Percentiles rank a stretch among this genome's conserved stretches.
These are phyloP conservation scores for Ochromonas danica DNA, from an alignment of 108 stramenopile genomes.

Conservation along the genomic window DNA sequence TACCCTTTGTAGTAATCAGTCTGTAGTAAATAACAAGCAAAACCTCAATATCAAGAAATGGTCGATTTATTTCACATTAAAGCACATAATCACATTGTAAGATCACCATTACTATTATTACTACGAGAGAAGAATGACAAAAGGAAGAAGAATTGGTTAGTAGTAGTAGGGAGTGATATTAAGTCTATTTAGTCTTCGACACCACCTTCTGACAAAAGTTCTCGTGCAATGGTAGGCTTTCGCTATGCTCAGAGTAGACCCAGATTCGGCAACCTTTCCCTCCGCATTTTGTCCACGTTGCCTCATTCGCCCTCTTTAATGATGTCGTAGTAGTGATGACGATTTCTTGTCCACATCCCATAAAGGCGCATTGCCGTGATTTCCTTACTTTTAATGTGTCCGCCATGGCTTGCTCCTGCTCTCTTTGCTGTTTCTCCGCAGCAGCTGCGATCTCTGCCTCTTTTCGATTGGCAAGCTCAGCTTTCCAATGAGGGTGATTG, in stretches of 20 bases:
- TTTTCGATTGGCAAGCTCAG: constrained; percentile 9
- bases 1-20: too few relatives aligned
- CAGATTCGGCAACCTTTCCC: constrained; percentile 1
- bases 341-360: neutral
- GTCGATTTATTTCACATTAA: neutral
- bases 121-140: neutral
- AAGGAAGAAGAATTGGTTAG: too few relatives aligned
- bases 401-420: neutral
- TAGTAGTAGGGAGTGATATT: too few relatives aligned
- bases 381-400: neutral
- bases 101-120: neutral
- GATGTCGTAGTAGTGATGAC: neutral
- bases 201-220: neutral
- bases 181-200: neutral
- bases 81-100: neutral
- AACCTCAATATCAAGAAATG: too few relatives aligned
- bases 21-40: too few relatives aligned
- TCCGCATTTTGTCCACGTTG: neutral
- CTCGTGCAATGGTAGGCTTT: neutral
- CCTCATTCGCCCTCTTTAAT: constrained; percentile 1
- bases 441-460: neutral
- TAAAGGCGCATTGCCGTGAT: neutral
- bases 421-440: neutral
- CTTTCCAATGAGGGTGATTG: neutral
- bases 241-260: neutral